Evolutionary conservation across 208 protist species (phyloP).

Genomic region (Crithidia sp.): DNA sequence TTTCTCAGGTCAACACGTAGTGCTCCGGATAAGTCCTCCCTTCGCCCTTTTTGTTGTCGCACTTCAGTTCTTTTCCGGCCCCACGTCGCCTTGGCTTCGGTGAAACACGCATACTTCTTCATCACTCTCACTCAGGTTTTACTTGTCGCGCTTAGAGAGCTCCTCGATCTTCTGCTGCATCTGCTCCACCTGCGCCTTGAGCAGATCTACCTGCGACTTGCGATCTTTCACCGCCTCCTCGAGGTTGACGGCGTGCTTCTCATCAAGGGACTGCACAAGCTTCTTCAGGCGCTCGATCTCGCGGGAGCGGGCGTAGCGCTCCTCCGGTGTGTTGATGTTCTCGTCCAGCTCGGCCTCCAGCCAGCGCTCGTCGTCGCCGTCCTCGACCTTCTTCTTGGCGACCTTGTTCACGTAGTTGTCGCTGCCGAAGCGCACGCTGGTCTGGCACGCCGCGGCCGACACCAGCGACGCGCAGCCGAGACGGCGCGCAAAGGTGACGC

Average conservation of each 20-base stretch:
- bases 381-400: slow-evolving; percentile 52
- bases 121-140: no score
- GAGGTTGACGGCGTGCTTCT: slow-evolving; percentile 56
- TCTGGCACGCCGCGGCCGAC: slow-evolving; percentile 14
- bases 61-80: background rate
- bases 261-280: slow-evolving; percentile 51
- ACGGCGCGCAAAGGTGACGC: slow-evolving; percentile 12
- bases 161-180: slow-evolving; percentile 54
- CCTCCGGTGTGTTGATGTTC: slow-evolving; percentile 81
- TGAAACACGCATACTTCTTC: no score
- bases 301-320: slow-evolving; percentile 76
- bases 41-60: background rate
- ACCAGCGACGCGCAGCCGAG: slow-evolving; percentile 2
- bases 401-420: slow-evolving; percentile 50
- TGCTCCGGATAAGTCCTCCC: no score
- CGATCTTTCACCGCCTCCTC: slow-evolving; percentile 40
- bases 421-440: slow-evolving; percentile 16
- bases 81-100: no score
- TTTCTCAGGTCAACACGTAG: no score
- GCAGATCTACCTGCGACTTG: slow-evolving; percentile 44
- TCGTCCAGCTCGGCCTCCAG: slow-evolving; percentile 89
- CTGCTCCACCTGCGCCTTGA: slow-evolving; percentile 59
- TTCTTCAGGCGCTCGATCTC: slow-evolving; percentile 66
- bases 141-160: slow-evolving; percentile 32
- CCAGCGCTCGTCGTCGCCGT: slow-evolving; percentile 73